Evolutionary conservation across 805 yeast genomes (phyloP).

Genomic region (Candida caryicola): DNA sequence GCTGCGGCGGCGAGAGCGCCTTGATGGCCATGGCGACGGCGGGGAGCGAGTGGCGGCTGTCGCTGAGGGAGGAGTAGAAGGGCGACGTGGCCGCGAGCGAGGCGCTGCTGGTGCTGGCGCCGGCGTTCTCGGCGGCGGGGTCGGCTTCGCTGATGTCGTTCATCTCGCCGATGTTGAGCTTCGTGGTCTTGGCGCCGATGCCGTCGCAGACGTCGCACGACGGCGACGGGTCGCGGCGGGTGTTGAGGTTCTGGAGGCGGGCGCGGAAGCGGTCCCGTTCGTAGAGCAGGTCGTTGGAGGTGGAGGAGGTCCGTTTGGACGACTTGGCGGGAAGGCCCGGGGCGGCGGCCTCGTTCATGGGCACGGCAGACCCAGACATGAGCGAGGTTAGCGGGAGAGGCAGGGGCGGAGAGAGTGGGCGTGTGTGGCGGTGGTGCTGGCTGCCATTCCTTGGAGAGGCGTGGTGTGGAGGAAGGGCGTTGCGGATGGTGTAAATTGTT

Average conservation of each 20-base stretch:
- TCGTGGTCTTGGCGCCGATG: constrained; percentile 37
- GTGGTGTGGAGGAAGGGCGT: neutral
- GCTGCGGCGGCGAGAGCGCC: constrained; percentile 7
- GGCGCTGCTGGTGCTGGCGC: constrained; percentile 1
- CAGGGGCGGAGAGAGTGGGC: neutral
- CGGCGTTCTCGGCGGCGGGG: neutral
- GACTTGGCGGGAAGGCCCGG: constrained; percentile 11
- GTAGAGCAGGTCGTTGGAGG: constrained; percentile 37
- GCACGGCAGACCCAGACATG: too few relatives aligned
- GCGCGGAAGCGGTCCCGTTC: constrained; percentile 44
- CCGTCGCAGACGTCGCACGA: constrained; percentile 36
- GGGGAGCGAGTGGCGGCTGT: neutral
- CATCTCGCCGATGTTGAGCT: constrained; percentile 21
- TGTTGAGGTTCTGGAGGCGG: constrained; percentile 33
- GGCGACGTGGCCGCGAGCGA: constrained; percentile 2
- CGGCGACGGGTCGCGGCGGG: constrained; percentile 5
- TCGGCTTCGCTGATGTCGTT: neutral
- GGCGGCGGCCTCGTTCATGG: too few relatives aligned
- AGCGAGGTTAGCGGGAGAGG: constrained; percentile 2
- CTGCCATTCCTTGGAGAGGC: neutral
- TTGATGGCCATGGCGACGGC: constrained; percentile 14
- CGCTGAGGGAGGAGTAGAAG: constrained; percentile 1
- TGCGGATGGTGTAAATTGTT: too few relatives aligned
- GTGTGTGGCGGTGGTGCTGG: neutral
- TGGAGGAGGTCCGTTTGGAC: constrained; percentile 36